Evolutionary conservation across 2,329 filamentous ascomycete species (phyloP).

Genomic region (Aspergillus hiratsukae): DNA sequence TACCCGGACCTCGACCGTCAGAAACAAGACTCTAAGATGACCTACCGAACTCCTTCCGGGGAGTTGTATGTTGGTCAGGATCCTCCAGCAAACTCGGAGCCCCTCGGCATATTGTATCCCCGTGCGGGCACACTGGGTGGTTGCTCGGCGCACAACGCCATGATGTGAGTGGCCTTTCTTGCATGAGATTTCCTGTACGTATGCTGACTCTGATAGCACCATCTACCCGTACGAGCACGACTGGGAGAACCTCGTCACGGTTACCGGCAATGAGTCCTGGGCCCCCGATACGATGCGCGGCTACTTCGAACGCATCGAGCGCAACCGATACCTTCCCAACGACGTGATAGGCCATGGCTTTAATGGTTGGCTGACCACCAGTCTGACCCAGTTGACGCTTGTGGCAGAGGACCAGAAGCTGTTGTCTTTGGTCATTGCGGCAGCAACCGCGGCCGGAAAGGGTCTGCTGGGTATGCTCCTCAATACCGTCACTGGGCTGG

Average conservation of each 20-base stretch:
- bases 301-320: conserved; percentile 52
- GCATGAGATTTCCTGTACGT: no score
- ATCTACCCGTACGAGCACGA: conserved; percentile 56
- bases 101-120: conserved; percentile 54
- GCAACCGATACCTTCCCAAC: conserved; percentile 47
- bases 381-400: conserved; percentile 48
- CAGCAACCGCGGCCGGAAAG: conserved; percentile 50
- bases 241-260: conserved; percentile 51
- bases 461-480: conserved; percentile 35
- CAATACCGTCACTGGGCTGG: conserved; percentile 42
- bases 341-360: conserved; percentile 50
- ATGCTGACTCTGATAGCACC: conserved; percentile 26
- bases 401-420: conserved; percentile 52
- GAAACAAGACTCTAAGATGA: conserved; percentile 55
- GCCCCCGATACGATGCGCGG: conserved; percentile 52
- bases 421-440: conserved; percentile 49
- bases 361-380: conserved; percentile 54
- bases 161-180: conserved; percentile 38
- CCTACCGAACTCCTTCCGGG: conserved; percentile 52
- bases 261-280: conserved; percentile 60
- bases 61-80: conserved; percentile 50
- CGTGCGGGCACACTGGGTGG: conserved; percentile 54
- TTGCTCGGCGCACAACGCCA: conserved; percentile 58
- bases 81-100: conserved; percentile 47
- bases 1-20: conserved; percentile 53